Evolutionary conservation across 1,139 yeast genomes (phyloP), one percentile per base, ranked within the genome.

Genomic region (Suhomyces ambrosiae): DNA sequence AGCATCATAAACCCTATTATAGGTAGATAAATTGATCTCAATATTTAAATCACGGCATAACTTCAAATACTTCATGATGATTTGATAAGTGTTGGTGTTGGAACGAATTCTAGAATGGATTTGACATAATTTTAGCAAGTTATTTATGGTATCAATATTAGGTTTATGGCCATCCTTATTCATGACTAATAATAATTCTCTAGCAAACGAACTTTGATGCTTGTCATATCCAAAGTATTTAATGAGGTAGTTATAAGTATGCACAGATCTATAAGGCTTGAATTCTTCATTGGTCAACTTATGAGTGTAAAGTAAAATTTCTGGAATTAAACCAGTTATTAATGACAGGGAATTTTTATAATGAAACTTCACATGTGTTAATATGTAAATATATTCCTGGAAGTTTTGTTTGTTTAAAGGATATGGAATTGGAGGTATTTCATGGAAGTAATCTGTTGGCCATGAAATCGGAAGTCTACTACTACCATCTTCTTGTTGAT

Each of bases 171-270:
- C 74, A 37, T 71, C 76, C 38, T 64, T 58, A 26, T 62, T 58
- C 76, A 71, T 69, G 26, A 67, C 71, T 26, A 71, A 48, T 9
- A 71, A 49, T 12, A 71, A 44, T 41, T 68, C 71, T 21, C 75
- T 46, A 3, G 76, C 72, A 52, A 71, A 71, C 17, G 67, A 54
- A 29, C 65, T 65, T 49, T 71, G 76, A 46, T 68, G 61, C 46
- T 71, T 70, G 38, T 58, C 64, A 41, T 43, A 58, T 4, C 76
- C 78, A 50, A 69, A 72, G 48, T 56, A 72, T 33, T 68, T 58
- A 38, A 72, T 71, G 23, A 72, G 54, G 39, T 61, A 60, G 47
- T 71, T 72, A 47, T 60, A 72, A 0, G 76, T 67, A 11, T 63
- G 59, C 2, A 59, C 65, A 10, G 68, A 63, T 26, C 76, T 49